Conservation (phyloP, 1,284 basidiomycete species). For the Puccinia horiana region DNA sequence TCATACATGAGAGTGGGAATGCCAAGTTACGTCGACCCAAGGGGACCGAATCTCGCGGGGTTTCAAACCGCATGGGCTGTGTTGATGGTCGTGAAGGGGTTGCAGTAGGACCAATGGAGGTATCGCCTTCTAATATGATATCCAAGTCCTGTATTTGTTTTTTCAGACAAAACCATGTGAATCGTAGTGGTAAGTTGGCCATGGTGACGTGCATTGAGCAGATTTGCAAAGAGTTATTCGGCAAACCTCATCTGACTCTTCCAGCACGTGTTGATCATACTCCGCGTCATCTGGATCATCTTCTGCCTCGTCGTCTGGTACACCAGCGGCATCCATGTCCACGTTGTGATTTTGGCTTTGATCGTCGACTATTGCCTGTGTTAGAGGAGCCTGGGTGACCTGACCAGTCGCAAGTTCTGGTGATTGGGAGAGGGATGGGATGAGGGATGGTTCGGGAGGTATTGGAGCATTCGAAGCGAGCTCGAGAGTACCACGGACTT, state of each 20-base stretch:
- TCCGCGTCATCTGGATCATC: slow-evolving; percentile 27
- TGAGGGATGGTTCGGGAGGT: not conserved
- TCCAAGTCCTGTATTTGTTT: slow-evolving; percentile 36
- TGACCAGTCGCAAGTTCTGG: not conserved
- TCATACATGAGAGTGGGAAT: not conserved
- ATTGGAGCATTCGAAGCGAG: not conserved
- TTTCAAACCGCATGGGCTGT: slow-evolving; percentile 18
- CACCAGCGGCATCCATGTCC: not conserved
- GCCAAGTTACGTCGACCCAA: slow-evolving; percentile 27
- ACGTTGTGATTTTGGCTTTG: not conserved
- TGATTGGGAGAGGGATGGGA: not conserved
- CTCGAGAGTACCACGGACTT: not conserved
- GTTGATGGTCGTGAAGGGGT: slow-evolving; percentile 18
- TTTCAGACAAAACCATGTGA: not conserved
- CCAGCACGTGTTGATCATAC: slow-evolving; percentile 24
- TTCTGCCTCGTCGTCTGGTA: not conserved
- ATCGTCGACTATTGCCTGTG: not conserved
- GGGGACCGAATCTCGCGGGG: slow-evolving; percentile 17
- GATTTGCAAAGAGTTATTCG: not conserved
- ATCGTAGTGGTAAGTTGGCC: not conserved
- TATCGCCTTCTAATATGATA: slow-evolving; percentile 48
- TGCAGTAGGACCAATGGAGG: slow-evolving; percentile 2
- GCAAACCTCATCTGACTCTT: slow-evolving; percentile 43
- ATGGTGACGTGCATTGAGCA: not conserved
- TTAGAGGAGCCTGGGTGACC: not conserved